Conservation (phyloP, 2,329 filamentous ascomycete genomes). For the Parascedosporium putredinis region DNA sequence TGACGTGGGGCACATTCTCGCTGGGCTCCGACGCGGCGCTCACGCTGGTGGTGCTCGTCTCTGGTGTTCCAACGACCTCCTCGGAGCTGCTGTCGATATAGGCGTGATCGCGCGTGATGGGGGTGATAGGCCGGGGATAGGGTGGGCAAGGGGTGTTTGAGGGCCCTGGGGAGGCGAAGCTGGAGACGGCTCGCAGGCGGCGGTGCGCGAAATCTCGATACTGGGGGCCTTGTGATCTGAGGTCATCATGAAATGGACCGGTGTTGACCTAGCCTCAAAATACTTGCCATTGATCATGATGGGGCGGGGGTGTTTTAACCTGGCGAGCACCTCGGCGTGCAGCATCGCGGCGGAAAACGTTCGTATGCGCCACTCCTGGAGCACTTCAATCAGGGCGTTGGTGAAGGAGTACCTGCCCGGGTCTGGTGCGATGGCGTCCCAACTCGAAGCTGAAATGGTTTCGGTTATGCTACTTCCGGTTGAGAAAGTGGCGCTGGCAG, state of each 20-base stretch:
- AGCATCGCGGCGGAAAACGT: conserved; percentile 51
- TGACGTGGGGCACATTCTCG: conserved; percentile 47
- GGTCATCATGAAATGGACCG: conserved; percentile 55
- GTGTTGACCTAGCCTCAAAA: conserved; percentile 47
- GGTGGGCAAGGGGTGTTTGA: not conserved
- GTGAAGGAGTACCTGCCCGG: conserved; percentile 51
- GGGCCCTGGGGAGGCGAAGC: conserved; percentile 22
- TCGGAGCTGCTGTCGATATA: conserved; percentile 7
- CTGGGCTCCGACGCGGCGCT: conserved; percentile 29
- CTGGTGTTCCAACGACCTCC: conserved; percentile 11
- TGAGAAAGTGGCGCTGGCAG: conserved; percentile 48
- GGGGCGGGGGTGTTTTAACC: conserved; percentile 47
- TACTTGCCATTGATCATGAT: conserved; percentile 47
- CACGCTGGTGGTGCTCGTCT: conserved; percentile 13
- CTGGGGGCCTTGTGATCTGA: conserved; percentile 47
- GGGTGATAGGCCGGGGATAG: not conserved
- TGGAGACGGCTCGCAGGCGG: conserved; percentile 23
- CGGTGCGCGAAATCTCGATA: conserved; percentile 39
- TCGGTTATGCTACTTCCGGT: conserved; percentile 49
- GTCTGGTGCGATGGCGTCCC: conserved; percentile 50
- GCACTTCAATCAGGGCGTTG: conserved; percentile 46
- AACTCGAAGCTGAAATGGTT: conserved; percentile 51
- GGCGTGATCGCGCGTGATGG: not conserved
- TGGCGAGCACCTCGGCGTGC: conserved; percentile 49
- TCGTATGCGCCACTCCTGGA: conserved; percentile 44